Conservation (phyloP, 1,139 yeast genomes). For the Blastobotrys indianensis region DNA sequence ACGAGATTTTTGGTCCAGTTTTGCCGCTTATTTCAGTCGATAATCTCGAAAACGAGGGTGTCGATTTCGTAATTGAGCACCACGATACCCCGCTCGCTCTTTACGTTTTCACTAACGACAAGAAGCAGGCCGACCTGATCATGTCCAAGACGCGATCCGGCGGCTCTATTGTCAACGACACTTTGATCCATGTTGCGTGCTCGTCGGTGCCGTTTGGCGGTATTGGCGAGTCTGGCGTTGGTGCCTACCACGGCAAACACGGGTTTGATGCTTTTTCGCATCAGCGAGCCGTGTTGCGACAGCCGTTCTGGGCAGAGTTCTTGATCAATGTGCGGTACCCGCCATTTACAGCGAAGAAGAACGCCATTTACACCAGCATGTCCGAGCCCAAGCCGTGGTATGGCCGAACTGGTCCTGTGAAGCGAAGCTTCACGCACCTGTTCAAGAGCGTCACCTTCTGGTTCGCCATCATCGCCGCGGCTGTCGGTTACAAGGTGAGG, state of each 20-base stretch:
- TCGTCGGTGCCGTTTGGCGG: slow-evolving; percentile 89
- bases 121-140: slow-evolving; percentile 48
- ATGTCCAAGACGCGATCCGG: slow-evolving; percentile 64
- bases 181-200: slow-evolving; percentile 65
- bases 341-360: slow-evolving; percentile 46
- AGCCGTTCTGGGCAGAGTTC: slow-evolving; percentile 62
- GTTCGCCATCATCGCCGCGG: slow-evolving; percentile 6
- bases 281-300: slow-evolving; percentile 61
- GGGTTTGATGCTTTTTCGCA: slow-evolving; percentile 76
- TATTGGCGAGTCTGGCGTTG: slow-evolving; percentile 71
- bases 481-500: slow-evolving; percentile 7
- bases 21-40: slow-evolving; percentile 63
- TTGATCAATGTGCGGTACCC: slow-evolving; percentile 61
- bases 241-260: slow-evolving; percentile 65
- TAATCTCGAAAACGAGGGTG: slow-evolving; percentile 43
- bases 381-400: slow-evolving; percentile 19
- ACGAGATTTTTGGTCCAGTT: slow-evolving; percentile 81
- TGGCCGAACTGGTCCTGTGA: slow-evolving; percentile 22
- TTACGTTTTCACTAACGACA: slow-evolving; percentile 61
- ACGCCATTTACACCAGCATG: slow-evolving; percentile 18
- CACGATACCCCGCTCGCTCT: slow-evolving; percentile 89
- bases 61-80: slow-evolving; percentile 42
- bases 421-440: slow-evolving; percentile 16
- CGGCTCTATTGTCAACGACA: slow-evolving; percentile 64
- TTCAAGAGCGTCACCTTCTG: slow-evolving; percentile 11